phyloP scores from a whole-genome alignment of 2,329 filamentous ascomycete genomes.

The Aaosphaeria pasadenensis region DNA sequence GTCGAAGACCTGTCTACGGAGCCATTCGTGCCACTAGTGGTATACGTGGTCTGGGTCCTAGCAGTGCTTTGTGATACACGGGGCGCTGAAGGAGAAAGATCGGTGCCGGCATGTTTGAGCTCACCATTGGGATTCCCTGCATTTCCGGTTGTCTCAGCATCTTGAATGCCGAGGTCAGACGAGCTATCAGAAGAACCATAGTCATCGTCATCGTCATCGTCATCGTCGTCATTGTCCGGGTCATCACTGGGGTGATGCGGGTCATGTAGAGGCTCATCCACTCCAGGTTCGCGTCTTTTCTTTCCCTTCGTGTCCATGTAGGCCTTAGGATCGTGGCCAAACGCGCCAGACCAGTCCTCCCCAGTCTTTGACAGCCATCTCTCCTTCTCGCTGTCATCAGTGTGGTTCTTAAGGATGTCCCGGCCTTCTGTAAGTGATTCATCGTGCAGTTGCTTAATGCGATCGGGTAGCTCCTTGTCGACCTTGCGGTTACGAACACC shows the following conservation, averaged over 20 bases:
- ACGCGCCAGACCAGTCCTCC: constrained; percentile 82
- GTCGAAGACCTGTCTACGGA: constrained; percentile 8
- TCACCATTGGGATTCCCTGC: constrained; percentile 17
- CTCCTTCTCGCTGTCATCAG: constrained; percentile 64
- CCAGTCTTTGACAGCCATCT: constrained; percentile 79
- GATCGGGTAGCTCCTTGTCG: constrained; percentile 67
- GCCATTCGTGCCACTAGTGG: constrained; percentile 6
- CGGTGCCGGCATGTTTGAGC: constrained; percentile 18
- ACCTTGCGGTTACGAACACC: constrained; percentile 75
- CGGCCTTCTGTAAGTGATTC: constrained; percentile 74
- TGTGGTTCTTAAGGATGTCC: constrained; percentile 72
- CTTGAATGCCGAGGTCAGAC: constrained; percentile 58
- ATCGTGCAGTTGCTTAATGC: constrained; percentile 75
- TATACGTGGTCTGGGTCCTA: constrained; percentile 22
- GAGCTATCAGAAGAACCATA: constrained; percentile 41
- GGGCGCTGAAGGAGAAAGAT: constrained; percentile 23
- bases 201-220: constrained; percentile 36
- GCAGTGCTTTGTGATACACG: constrained; percentile 25
- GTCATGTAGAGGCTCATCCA: constrained; percentile 51
- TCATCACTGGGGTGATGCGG: constrained; percentile 47
- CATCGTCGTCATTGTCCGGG: constrained; percentile 38
- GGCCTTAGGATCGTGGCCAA: constrained; percentile 70
- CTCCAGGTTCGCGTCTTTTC: constrained; percentile 57
- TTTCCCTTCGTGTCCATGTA: constrained; percentile 53
- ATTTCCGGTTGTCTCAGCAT: constrained; percentile 42